Evolutionary conservation across 2,329 filamentous ascomycete species (phyloP).

Genomic region (Verticillium zaregamsianum): DNA sequence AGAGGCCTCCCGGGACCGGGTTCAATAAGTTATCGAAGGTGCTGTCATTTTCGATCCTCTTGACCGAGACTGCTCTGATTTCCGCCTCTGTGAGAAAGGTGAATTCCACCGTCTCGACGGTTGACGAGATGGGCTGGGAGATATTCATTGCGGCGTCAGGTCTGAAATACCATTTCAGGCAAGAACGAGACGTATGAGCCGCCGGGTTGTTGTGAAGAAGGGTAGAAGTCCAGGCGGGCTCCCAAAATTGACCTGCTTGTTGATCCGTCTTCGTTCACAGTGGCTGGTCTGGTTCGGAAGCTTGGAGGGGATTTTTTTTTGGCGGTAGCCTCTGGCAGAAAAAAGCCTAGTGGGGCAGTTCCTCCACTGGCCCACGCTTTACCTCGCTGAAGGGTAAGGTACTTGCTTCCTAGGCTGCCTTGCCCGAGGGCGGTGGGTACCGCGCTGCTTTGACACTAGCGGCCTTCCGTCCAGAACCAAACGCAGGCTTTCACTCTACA

Average conservation of each 20-base stretch:
- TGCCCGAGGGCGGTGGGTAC: no score
- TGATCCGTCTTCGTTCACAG: neutral
- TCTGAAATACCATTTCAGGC: neutral
- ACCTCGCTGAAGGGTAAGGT: neutral
- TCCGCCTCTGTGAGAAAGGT: slow-evolving; percentile 77
- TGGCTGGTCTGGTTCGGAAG: slow-evolving; percentile 3
- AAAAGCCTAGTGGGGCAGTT: slow-evolving; percentile 8
- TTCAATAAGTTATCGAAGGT: slow-evolving; percentile 94
- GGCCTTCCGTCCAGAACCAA: no score
- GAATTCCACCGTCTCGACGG: slow-evolving; percentile 86
- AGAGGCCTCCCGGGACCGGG: slow-evolving; percentile 84
- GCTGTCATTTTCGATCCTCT: slow-evolving; percentile 85
- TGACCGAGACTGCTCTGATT: slow-evolving; percentile 85
- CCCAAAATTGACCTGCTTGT: neutral
- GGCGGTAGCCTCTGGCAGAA: slow-evolving; percentile 42
- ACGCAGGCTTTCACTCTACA: no score
- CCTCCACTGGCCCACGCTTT: neutral
- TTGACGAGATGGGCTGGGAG: slow-evolving; percentile 76
- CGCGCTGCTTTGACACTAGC: no score
- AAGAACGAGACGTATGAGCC: neutral
- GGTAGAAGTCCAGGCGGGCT: neutral
- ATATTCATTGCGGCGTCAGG: slow-evolving; percentile 54
- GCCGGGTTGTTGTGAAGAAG: neutral
- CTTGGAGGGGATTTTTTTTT: slow-evolving; percentile 33
- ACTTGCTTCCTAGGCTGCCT: no score